Evolutionary conservation across 1,284 basidiomycete species (phyloP).

Genomic region (Irpex lacteus): DNA sequence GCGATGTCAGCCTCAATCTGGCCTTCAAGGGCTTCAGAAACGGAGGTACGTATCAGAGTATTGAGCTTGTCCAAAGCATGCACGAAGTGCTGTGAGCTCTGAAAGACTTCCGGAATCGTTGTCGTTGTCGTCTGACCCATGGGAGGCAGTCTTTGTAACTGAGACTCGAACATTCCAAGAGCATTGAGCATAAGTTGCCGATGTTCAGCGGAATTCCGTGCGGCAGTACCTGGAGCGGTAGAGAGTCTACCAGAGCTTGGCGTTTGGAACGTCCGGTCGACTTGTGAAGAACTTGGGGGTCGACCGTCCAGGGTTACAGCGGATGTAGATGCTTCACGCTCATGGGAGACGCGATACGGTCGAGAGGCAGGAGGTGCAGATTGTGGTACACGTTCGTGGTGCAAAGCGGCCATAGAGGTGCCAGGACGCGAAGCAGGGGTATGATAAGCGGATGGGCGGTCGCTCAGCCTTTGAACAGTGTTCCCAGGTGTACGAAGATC

Average conservation of each 20-base stretch:
- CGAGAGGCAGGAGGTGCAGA: constrained; percentile 35
- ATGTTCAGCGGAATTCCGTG: constrained; percentile 48
- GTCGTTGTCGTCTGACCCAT: constrained; percentile 39
- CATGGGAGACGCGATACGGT: constrained; percentile 30
- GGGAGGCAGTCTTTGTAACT: constrained; percentile 49
- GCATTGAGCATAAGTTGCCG: constrained; percentile 65
- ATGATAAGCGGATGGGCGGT: constrained; percentile 19
- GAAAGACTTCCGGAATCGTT: constrained; percentile 50
- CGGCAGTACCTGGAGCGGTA: constrained; percentile 20
- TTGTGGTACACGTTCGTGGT: constrained; percentile 31
- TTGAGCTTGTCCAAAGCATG: constrained; percentile 63
- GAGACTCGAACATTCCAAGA: constrained; percentile 65
- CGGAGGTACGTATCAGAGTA: constrained; percentile 51
- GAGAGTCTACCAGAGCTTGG: constrained; percentile 3
- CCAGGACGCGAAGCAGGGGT: constrained; percentile 34
- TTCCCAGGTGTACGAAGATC: not conserved
- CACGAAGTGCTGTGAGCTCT: constrained; percentile 62
- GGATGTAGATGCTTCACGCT: constrained; percentile 10
- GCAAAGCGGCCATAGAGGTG: constrained; percentile 50
- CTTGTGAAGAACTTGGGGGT: constrained; percentile 1
- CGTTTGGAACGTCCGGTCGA: not conserved
- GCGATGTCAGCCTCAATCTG: constrained; percentile 74
- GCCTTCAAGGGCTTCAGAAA: constrained; percentile 57
- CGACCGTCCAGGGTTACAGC: not conserved
- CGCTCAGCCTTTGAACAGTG: constrained; percentile 6